Evolutionary conservation across 495 filamentous ascomycete genomes (phyloP).

Genomic region (Talaromyces liani): DNA sequence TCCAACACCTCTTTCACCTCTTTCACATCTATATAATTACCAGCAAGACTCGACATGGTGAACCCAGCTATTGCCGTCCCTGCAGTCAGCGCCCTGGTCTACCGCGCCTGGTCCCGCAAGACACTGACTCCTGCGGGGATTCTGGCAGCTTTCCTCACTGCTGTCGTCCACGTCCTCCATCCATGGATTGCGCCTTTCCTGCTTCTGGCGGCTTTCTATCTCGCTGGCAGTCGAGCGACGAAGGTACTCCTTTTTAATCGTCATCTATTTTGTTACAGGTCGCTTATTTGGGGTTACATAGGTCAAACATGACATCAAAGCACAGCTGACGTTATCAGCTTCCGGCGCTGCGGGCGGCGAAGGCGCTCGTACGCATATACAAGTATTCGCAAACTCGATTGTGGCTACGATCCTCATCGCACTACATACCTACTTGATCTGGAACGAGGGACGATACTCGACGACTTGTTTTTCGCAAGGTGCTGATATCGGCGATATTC

Average conservation of each 20-base stretch:
- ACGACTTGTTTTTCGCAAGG: constrained; percentile 30
- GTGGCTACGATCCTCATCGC: constrained; percentile 68
- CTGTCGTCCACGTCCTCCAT: constrained; percentile 73
- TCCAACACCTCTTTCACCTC: background rate
- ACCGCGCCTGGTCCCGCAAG: constrained; percentile 62
- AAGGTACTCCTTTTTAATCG: constrained; percentile 42
- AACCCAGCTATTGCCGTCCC: constrained; percentile 64
- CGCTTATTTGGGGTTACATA: constrained; percentile 19
- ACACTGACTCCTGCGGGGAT: constrained; percentile 72
- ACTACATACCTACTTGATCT: constrained; percentile 55
- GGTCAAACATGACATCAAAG: constrained; percentile 85
- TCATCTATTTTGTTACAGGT: background rate
- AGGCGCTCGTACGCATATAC: constrained; percentile 72
- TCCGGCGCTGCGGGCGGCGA: constrained; percentile 67
- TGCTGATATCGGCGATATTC: constrained; percentile 32
- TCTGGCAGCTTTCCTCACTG: constrained; percentile 61
- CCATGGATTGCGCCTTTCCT: constrained; percentile 86
- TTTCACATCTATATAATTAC: background rate
- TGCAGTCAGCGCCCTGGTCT: constrained; percentile 54
- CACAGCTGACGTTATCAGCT: constrained; percentile 67
- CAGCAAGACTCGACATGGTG: constrained; percentile 36
- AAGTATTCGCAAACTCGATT: constrained; percentile 85
- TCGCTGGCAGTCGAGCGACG: constrained; percentile 74
- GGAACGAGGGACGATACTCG: constrained; percentile 8
- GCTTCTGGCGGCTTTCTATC: constrained; percentile 78